phyloP scores from a whole-genome alignment of 2,329 filamentous ascomycete species.

The Xylaria sp. region DNA sequence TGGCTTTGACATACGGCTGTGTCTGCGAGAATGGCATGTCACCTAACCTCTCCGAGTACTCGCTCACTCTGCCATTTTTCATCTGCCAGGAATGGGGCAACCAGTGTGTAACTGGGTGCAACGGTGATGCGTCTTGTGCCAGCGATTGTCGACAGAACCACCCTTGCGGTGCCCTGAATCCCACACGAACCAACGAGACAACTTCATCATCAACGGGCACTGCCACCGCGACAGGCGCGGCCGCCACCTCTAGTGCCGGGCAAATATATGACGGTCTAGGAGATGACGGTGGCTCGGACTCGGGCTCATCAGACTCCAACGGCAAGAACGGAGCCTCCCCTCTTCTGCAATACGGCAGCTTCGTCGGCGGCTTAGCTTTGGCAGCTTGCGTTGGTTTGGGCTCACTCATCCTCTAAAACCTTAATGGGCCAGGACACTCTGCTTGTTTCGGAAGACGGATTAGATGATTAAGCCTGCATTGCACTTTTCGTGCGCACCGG shows the following conservation, averaged over 20 bases:
- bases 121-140: slow-evolving; percentile 67
- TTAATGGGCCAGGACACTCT: too few relatives aligned
- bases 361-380: slow-evolving; percentile 32
- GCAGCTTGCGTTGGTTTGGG: slow-evolving; percentile 35
- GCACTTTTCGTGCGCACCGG: slow-evolving; percentile 1
- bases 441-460: not conserved
- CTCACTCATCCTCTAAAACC: slow-evolving; percentile 35
- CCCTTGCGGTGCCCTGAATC: slow-evolving; percentile 77
- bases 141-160: slow-evolving; percentile 71
- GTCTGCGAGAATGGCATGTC: slow-evolving; percentile 73
- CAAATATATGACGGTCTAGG: slow-evolving; percentile 53
- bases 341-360: slow-evolving; percentile 33
- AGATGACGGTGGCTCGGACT: slow-evolving; percentile 38
- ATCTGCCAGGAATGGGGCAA: slow-evolving; percentile 77
- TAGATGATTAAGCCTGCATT: not conserved
- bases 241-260: slow-evolving; percentile 48
- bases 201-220: slow-evolving; percentile 55
- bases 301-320: slow-evolving; percentile 20
- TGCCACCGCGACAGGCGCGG: slow-evolving; percentile 52
- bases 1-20: slow-evolving; percentile 74
- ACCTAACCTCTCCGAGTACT: slow-evolving; percentile 82
- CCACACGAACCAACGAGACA: slow-evolving; percentile 68
- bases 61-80: slow-evolving; percentile 81
- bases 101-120: slow-evolving; percentile 73
- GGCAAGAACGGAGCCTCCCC: slow-evolving; percentile 31